A percentile compares a stretch with the other conserved stretches of the same genome.
Evolutionary conservation across 106 monocot species (phyloP).

Genomic region (Narthecium ossifragum): DNA sequence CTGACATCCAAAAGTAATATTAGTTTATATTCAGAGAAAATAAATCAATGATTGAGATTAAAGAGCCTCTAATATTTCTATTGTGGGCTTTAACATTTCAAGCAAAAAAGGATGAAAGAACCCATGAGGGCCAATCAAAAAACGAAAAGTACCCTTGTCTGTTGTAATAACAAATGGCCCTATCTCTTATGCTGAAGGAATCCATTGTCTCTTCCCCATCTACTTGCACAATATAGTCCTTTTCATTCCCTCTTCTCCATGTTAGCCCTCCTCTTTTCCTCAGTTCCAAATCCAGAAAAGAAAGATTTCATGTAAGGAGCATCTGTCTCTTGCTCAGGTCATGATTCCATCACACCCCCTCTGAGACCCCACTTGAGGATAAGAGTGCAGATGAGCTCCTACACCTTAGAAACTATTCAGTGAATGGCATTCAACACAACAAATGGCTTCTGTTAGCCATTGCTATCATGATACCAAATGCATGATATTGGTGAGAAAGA

Average conservation of each 20-base stretch:
- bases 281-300: conserved; percentile 8
- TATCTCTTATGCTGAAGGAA: too few relatives aligned
- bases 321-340: background rate
- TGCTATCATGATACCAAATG: background rate
- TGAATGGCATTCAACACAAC: background rate
- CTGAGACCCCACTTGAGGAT: conserved; percentile 14
- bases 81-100: too few relatives aligned
- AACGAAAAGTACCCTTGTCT: too few relatives aligned
- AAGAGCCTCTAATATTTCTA: too few relatives aligned
- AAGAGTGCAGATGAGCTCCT: background rate
- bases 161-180: too few relatives aligned
- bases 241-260: conserved; percentile 1
- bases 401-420: background rate
- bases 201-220: conserved; percentile 8
- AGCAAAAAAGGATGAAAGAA: too few relatives aligned
- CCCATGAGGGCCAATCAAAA: too few relatives aligned
- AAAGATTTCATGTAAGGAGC: background rate
- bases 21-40: too few relatives aligned
- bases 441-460: conserved; percentile 3
- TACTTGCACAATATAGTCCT: conserved; percentile 7
- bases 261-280: background rate
- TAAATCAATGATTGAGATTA: too few relatives aligned
- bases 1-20: too few relatives aligned
- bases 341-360: conserved; percentile 3
- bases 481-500: background rate